These are phyloP conservation scores for Metschnikowia borealis DNA, from an alignment of 805 yeast species.

Conservation along the genomic window DNA sequence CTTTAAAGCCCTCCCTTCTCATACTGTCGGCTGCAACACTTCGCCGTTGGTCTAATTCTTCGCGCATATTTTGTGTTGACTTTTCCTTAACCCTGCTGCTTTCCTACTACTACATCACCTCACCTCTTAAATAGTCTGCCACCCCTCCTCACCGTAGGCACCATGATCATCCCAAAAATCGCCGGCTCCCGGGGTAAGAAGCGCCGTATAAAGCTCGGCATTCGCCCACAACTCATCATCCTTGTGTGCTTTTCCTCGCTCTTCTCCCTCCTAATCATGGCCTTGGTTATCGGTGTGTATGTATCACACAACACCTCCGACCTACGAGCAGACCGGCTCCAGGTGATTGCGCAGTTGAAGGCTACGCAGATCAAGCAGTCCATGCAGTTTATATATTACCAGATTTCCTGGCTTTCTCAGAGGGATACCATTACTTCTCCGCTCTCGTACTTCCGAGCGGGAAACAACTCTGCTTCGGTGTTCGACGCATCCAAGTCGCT, in stretches of 20 bases:
- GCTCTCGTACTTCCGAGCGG: constrained; percentile 62
- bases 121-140: too few relatives aligned
- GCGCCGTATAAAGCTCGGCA: constrained; percentile 47
- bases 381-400: constrained; percentile 59
- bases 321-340: constrained; percentile 65
- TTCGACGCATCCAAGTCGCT: constrained; percentile 42
- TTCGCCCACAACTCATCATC: constrained; percentile 70
- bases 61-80: constrained; percentile 1
- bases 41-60: not conserved
- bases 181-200: constrained; percentile 9
- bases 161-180: not conserved
- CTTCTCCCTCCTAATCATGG: constrained; percentile 65
- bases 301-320: constrained; percentile 59
- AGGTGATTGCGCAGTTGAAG: constrained; percentile 76
- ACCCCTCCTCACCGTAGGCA: not conserved
- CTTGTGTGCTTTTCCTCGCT: constrained; percentile 68
- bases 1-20: too few relatives aligned
- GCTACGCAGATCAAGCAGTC: constrained; percentile 75
- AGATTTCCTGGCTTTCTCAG: constrained; percentile 59
- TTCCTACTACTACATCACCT: not conserved
- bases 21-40: not conserved
- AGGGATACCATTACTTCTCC: constrained; percentile 60
- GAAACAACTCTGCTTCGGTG: constrained; percentile 53
- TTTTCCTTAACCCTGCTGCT: constrained; percentile 1
- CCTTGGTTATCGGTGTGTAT: constrained; percentile 70